Evolutionary conservation across 257 asterid species (phyloP), one percentile per base, ranked within the genome.

Genomic region (Eucommia ulmoides): DNA sequence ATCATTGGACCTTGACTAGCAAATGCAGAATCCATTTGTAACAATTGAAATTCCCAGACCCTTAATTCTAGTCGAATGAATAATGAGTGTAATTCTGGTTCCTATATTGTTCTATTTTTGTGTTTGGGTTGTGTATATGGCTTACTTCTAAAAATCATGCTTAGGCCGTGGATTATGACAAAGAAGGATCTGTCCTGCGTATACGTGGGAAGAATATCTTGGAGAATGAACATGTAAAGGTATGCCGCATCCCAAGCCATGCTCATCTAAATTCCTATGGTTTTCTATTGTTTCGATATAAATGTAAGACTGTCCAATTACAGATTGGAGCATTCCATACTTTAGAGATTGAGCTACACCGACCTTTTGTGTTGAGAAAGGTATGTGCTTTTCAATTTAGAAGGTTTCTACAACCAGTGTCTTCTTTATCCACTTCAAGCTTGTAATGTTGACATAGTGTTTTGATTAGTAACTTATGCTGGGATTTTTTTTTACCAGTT

Each of bases 321-420:
- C 76, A 91, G 98, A 83, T 86, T 47, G 98, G 98, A 58, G 92
- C 94, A 58, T 91, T 83, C 63, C 98, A 91, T 82, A 86, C 98
- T n/a, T 79, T 91, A 51, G 96, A 91, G 65, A 66, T 91, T 52
- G 98, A 91, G 71, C 80, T 61, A 48, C 93, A 77, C 71, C 69
- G 98, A 46, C 93, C 98, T 53, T 83, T 91, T 70, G 92, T 85
- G 22, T 68, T 86, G 58, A 81, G 83, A 69, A 91, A 91, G 96
- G 95, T 86, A 67, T 33, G n/a, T n/a, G n/a, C n/a, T n/a, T n/a
- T n/a, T n/a, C n/a, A n/a, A n/a, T n/a, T n/a, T n/a, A n/a, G n/a
- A n/a, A n/a, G n/a, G n/a, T n/a, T n/a, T n/a, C n/a, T n/a, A 29
- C 38, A 5, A 5, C 38, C 38, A 29, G 7, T 29, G 38, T 29